A percentile compares a stretch with the other conserved stretches of the same genome.
Conservation (phyloP, 2,329 filamentous ascomycete species). For the Sclerotinia nivalis region DNA sequence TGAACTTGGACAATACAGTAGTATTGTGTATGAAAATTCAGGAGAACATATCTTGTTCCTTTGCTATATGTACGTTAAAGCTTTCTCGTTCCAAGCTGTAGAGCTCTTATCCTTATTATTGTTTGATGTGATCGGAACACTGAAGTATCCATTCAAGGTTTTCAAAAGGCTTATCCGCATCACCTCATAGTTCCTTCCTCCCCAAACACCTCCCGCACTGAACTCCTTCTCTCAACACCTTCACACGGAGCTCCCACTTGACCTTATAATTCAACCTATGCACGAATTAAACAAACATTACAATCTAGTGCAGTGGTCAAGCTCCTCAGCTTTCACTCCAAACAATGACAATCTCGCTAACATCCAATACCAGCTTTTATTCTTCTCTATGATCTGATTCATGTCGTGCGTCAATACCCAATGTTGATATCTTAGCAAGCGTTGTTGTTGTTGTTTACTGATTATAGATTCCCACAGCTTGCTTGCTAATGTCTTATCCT, state of each 20-base stretch:
- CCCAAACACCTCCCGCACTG: not conserved
- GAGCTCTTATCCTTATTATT: not conserved
- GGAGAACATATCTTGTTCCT: not conserved
- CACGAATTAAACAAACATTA: not conserved
- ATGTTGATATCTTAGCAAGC: too few relatives aligned
- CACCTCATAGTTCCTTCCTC: slow-evolving; percentile 1
- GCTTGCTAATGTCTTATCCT: not conserved
- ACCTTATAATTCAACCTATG: not conserved
- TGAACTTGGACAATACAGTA: not conserved
- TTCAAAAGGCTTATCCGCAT: not conserved
- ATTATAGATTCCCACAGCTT: not conserved
- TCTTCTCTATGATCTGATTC: not conserved
- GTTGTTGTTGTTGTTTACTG: too few relatives aligned
- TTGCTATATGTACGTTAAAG: not conserved
- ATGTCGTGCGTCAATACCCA: too few relatives aligned
- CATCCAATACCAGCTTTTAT: not conserved
- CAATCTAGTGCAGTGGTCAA: slow-evolving; percentile 1
- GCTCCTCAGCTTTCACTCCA: not conserved
- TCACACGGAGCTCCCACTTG: not conserved
- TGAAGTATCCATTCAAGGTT: not conserved
- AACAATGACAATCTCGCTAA: not conserved
- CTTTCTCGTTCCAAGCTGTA: not conserved
- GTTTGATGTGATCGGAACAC: not conserved
- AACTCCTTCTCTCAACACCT: not conserved
- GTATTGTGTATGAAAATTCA: not conserved